Percentiles rank a stretch among this genome's conserved stretches.
phyloP scores from a whole-genome alignment of 768 basidiomycete genomes.

The Russula sp. region DNA sequence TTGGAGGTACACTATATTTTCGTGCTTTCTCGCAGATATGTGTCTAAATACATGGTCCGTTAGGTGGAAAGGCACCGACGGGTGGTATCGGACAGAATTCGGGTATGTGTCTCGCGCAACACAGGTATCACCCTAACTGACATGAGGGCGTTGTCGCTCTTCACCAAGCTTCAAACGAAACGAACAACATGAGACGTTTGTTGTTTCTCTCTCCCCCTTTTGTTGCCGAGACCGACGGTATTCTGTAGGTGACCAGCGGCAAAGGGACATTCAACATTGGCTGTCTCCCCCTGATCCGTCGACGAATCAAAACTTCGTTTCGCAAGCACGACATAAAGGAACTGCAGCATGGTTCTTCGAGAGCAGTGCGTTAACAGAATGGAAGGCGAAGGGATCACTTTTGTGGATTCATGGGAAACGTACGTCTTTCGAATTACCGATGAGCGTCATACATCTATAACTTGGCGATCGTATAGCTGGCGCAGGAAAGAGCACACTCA shows the following conservation, averaged over 20 bases:
- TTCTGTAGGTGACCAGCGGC: conserved; percentile 1
- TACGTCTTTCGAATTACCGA: not conserved
- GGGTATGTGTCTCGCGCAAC: too few relatives aligned
- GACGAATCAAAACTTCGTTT: not conserved
- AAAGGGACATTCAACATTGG: not conserved
- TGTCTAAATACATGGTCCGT: too few relatives aligned
- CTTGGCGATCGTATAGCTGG: not conserved
- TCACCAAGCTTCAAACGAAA: too few relatives aligned
- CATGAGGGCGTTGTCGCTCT: too few relatives aligned
- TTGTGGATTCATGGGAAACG: conserved; percentile 21
- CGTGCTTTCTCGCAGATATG: too few relatives aligned
- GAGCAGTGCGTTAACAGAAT: not conserved
- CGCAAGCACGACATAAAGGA: not conserved
- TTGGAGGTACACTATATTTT: too few relatives aligned
- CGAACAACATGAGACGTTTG: not conserved
- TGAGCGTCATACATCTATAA: not conserved
- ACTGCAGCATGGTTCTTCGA: not conserved
- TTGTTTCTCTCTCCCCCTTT: not conserved
- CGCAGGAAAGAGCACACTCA: conserved; percentile 11
- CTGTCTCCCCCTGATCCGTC: conserved; percentile 5
- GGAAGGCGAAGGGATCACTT: not conserved
- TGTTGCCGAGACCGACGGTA: not conserved
- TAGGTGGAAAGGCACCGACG: too few relatives aligned
- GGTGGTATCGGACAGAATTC: too few relatives aligned
- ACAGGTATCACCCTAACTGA: too few relatives aligned